phyloP scores from a whole-genome alignment of 805 yeast genomes.

The Wickerhamomyces hampshirensis region DNA sequence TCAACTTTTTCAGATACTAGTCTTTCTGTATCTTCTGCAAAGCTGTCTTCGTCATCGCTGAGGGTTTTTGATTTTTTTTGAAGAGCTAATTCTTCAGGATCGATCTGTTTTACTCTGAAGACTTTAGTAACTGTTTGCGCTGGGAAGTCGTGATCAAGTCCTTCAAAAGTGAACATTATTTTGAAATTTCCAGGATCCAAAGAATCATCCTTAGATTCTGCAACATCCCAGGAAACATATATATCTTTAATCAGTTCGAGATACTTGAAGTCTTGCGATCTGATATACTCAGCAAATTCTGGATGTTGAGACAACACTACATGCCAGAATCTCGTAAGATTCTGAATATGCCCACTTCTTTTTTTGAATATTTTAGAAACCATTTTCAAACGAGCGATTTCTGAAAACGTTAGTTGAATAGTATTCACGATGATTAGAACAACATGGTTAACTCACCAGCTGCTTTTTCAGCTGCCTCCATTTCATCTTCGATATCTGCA shows the following conservation, averaged over 20 bases:
- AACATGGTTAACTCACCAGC: constrained; percentile 32
- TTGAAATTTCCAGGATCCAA: constrained; percentile 49
- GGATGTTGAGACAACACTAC: constrained; percentile 78
- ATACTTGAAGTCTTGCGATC: constrained; percentile 71
- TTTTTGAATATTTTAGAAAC: constrained; percentile 54
- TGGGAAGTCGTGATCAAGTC: constrained; percentile 39
- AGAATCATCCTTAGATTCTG: constrained; percentile 26
- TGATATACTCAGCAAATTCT: constrained; percentile 77
- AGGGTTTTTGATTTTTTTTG: constrained; percentile 11
- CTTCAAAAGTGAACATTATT: constrained; percentile 54
- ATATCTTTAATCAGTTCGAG: constrained; percentile 65
- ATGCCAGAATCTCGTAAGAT: constrained; percentile 82
- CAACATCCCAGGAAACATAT: constrained; percentile 47
- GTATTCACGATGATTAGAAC: neutral
- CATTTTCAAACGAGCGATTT: constrained; percentile 44
- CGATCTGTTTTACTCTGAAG: constrained; percentile 39
- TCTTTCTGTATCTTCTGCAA: constrained; percentile 45
- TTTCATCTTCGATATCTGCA: constrained; percentile 53
- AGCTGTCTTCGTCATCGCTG: constrained; percentile 30
- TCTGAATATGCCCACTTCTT: constrained; percentile 47
- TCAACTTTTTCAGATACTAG: constrained; percentile 49
- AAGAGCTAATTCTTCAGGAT: constrained; percentile 12
- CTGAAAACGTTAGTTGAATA: constrained; percentile 9
- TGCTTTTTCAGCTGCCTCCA: constrained; percentile 55
- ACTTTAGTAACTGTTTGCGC: constrained; percentile 55